Base-by-base conservation (phyloP, 805 yeast genomes). In the Priceomyces haplophilus region DNA sequence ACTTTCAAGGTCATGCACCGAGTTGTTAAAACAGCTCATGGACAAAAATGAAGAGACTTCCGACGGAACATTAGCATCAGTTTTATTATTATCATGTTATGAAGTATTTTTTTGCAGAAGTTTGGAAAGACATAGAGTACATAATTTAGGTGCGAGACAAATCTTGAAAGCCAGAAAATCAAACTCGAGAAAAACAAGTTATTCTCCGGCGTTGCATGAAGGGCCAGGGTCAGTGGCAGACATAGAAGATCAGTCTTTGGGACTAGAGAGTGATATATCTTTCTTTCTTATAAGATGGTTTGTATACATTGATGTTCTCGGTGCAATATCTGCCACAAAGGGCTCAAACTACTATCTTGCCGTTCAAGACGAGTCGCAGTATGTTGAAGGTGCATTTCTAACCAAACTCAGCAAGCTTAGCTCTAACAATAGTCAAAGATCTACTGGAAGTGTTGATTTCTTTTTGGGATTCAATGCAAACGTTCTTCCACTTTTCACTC, bases 271-370 rank as follows among this genome's bases (percentile, higher is more conserved):
- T 37, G 73, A 73, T 47, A 65, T 78, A 11, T 60, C 78, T 0
- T 79, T 65, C 47, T 85, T 85, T 50, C 63, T 85, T 35, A 66
- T 76, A 48, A 62, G 89, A 40, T 82, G 88, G 87, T 83, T 80
- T 55, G 81, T 80, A 0, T 85, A 82, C 53, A 62, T 82, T 25
- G 88, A 83, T 52, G 76, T 82, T 2, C 67, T 84, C 16, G 83
- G 87, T 0, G 73, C 79, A 0, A 62, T 85, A 18, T 77, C 86
- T 1, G 73, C 87, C 0, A 73, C 85, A 2, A 60, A 56, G 17
- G 52, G 61, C 39, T 38, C 71, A 6, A 56, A 60, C 31, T 64
- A 62, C 51, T 62, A 65, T 42, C 53, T 64, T 2, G 49, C 56
- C 11, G 48, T 51, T 0, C 47, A 48, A 24, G 58, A 55, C 6